phyloP scores from a whole-genome alignment of 345 rosid species.

The Anacardium occidentale region DNA sequence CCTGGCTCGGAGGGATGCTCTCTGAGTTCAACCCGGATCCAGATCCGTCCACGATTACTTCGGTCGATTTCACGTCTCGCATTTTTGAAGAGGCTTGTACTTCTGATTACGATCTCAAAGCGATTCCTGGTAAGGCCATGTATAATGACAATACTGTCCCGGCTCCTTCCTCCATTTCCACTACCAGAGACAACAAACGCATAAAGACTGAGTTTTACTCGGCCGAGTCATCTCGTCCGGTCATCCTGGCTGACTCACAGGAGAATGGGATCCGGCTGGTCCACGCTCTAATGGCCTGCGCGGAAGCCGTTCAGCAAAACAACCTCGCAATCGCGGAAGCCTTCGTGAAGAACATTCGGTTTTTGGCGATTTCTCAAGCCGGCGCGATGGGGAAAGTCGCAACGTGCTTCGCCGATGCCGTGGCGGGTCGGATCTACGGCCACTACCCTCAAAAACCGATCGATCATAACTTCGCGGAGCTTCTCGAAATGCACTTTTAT shows the following conservation, averaged over 20 bases:
- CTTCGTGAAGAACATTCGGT: slow-evolving; percentile 61
- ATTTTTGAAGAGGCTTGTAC: slow-evolving; percentile 34
- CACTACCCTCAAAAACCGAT: slow-evolving; percentile 39
- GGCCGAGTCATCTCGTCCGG: slow-evolving; percentile 44
- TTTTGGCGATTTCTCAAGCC: slow-evolving; percentile 53
- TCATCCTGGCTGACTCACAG: slow-evolving; percentile 71
- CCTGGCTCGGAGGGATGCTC: slow-evolving; percentile 67
- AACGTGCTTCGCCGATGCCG: slow-evolving; percentile 78
- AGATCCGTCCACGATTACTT: slow-evolving; percentile 38
- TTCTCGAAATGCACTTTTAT: slow-evolving; percentile 78
- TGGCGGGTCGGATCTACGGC: slow-evolving; percentile 67
- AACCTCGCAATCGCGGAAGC: slow-evolving; percentile 60
- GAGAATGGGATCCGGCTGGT: slow-evolving; percentile 77
- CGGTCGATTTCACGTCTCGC: slow-evolving; percentile 29
- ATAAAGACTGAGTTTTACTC: slow-evolving; percentile 30
- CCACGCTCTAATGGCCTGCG: slow-evolving; percentile 78
- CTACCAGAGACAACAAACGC: slow-evolving; percentile 29
- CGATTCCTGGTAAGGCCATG: slow-evolving; percentile 72
- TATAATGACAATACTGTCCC: slow-evolving; percentile 30
- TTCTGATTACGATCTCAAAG: slow-evolving; percentile 66
- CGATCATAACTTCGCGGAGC: slow-evolving; percentile 50
- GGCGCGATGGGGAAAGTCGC: slow-evolving; percentile 86
- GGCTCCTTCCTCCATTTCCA: slow-evolving; percentile 25
- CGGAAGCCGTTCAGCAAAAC: slow-evolving; percentile 65
- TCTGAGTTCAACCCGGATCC: slow-evolving; percentile 58